A percentile compares a stretch with the other conserved stretches of the same genome.
Evolutionary conservation across 176 grass and related monocot species (phyloP).

Genomic region (Oryza brachyantha): DNA sequence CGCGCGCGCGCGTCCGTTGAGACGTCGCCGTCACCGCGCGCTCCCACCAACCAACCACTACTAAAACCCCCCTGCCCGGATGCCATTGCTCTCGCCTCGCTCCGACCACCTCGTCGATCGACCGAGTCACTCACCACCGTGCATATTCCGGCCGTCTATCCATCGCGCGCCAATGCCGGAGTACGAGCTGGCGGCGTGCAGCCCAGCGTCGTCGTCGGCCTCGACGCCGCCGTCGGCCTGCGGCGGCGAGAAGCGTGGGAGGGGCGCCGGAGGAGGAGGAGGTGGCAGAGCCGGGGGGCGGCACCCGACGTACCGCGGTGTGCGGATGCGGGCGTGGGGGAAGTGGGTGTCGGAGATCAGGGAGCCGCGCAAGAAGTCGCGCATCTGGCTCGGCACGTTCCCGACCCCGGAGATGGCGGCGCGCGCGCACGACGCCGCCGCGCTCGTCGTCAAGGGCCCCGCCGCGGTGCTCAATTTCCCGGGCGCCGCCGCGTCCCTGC

Average conservation of each 20-base stretch:
- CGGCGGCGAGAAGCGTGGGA: not conserved
- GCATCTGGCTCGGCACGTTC: constrained; percentile 94
- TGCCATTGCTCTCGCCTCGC: not conserved
- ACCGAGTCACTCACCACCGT: not conserved
- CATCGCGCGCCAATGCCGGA: constrained; percentile 47
- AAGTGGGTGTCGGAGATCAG: constrained; percentile 98
- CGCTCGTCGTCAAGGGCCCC: constrained; percentile 64
- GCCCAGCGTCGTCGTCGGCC: not conserved
- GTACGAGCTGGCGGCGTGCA: not conserved
- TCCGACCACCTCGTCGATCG: not conserved
- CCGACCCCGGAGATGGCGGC: constrained; percentile 83
- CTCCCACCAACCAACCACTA: constrained; percentile 32
- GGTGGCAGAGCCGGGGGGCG: not conserved
- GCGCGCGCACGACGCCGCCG: constrained; percentile 75
- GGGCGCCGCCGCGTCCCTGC: constrained; percentile 47
- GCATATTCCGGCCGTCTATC: too few species aligned
- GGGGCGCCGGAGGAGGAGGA: not conserved
- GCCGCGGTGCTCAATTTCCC: constrained; percentile 74
- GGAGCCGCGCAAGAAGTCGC: constrained; percentile 88
- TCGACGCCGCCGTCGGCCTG: not conserved
- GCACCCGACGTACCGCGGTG: constrained; percentile 61
- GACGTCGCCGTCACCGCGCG: constrained; percentile 23
- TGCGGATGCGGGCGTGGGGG: constrained; percentile 80
- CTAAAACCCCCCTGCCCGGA: constrained; percentile 2
- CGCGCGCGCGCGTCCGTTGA: not conserved